A percentile compares a stretch with the other conserved stretches of the same genome.
Evolutionary conservation across 345 rosid genomes (phyloP).

Genomic region (Syzygium jambos): DNA sequence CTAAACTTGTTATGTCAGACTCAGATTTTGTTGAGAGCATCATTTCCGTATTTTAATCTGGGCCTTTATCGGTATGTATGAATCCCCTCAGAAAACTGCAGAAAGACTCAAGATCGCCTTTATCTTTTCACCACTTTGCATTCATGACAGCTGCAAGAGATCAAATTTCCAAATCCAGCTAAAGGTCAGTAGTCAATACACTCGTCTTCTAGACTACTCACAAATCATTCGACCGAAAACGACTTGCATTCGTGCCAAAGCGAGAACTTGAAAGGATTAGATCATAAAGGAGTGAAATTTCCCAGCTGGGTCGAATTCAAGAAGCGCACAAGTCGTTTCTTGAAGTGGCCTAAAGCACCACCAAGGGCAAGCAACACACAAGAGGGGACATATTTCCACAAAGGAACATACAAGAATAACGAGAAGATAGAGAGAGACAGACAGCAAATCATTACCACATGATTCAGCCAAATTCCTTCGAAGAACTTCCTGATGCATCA

Average conservation of each 20-base stretch:
- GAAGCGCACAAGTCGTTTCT: background rate
- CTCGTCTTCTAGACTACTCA: background rate
- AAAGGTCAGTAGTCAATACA: background rate
- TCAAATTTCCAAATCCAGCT: background rate
- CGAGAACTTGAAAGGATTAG: background rate
- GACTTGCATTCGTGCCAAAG: background rate
- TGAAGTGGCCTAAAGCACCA: background rate
- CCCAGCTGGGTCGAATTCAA: background rate
- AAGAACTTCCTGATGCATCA: background rate
- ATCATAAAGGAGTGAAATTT: background rate
- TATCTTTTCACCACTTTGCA: background rate
- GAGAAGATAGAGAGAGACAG: background rate
- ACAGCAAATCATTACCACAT: background rate
- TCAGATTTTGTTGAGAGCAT: slow-evolving; percentile 66
- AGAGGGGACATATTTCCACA: background rate
- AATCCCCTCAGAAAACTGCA: background rate
- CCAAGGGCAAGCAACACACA: background rate
- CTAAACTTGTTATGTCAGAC: slow-evolving; percentile 66
- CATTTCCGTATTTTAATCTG: background rate
- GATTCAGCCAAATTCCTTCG: background rate
- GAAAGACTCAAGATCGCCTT: background rate
- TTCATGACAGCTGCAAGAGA: background rate
- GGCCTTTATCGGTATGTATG: background rate
- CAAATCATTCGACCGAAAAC: background rate
- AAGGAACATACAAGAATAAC: background rate